Evolutionary conservation across 2,329 filamentous ascomycete genomes (phyloP), one percentile per base, ranked within the genome.

Genomic region (Hymenoscyphus fraxineus): DNA sequence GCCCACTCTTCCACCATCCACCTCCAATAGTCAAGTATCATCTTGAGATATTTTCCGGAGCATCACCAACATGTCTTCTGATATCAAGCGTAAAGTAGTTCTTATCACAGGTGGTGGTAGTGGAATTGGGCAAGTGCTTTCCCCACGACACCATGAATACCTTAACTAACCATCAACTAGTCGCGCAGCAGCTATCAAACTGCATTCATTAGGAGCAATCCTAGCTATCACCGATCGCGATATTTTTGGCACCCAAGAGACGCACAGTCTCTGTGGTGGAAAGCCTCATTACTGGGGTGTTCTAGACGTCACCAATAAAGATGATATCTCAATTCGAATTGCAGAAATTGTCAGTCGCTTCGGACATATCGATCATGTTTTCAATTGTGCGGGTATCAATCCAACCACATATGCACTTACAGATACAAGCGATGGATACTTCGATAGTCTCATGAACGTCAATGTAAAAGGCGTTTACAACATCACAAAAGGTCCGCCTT

Each of bases 361-460:
- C 40, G 70, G 72, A 7, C 67, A 67, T 9, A 69, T 79, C 12
- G 71, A 78, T 69, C 72, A 76, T 59, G 72, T 79, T 4, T 79
- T 79, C 69, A 78, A 78, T 67, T 80, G 80, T 62, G 75, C 77
- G 6, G 80, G 80, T 40, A 73, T 82, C n/a, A 83, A 83, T 66
- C 80, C 81, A 1, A 81, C 78, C 0, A 71, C 72, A 1, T 73
- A 78, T 31, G 71, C 77, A 2, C 75, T 81, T 35, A 76, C 75
- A 39, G 72, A 77, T 4, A 78, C 77, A 0, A 75, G 75, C 2
- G 79, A 84, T 63, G 80, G 74, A 12, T 84, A 81, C 68, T 61
- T 27, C 12, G 77, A 80, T 66, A 78, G 76, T 56, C 72, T 83
- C 7, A 72, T 83, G 27, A 76, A 77, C 61, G 77, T 77, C 0